Percentiles rank a stretch among this genome's conserved stretches.
Evolutionary conservation across 2,329 filamentous ascomycete species (phyloP).

Genomic region (Ascochyta viciae-villosae): DNA sequence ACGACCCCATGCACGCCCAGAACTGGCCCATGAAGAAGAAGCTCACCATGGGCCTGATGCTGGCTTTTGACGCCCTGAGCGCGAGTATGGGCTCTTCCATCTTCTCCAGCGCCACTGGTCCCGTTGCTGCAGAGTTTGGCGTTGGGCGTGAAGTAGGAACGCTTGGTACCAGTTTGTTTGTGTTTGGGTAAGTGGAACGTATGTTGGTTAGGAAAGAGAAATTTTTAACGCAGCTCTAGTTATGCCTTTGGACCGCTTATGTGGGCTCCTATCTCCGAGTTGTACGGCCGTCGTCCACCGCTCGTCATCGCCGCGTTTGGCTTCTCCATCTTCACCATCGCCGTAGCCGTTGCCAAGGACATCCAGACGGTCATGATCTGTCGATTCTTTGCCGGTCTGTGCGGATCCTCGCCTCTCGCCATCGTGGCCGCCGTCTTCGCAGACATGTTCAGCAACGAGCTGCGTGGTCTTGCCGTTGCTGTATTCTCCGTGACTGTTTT

Average conservation of each 20-base stretch:
- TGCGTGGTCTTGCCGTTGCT: constrained; percentile 53
- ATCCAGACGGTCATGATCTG: constrained; percentile 61
- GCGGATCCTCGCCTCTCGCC: constrained; percentile 61
- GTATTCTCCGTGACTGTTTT: constrained; percentile 60
- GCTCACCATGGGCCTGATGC: constrained; percentile 69
- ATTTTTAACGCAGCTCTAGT: neutral
- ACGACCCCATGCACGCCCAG: constrained; percentile 85
- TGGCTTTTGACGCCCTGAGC: constrained; percentile 76
- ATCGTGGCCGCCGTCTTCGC: constrained; percentile 63
- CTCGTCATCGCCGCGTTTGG: constrained; percentile 58
- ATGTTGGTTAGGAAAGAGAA: no score
- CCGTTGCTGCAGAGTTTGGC: constrained; percentile 39
- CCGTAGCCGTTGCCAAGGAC: constrained; percentile 59
- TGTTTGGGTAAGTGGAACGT: constrained; percentile 28
- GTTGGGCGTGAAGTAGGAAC: constrained; percentile 42
- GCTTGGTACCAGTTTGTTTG: constrained; percentile 43
- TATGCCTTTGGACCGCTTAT: constrained; percentile 50
- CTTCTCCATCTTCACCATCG: constrained; percentile 60
- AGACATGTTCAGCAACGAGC: constrained; percentile 62
- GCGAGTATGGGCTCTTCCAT: constrained; percentile 68
- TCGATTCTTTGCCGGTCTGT: constrained; percentile 62
- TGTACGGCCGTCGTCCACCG: constrained; percentile 59
- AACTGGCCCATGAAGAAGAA: constrained; percentile 88
- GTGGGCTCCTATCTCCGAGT: constrained; percentile 61
- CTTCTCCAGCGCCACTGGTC: constrained; percentile 47